phyloP scores from a whole-genome alignment of 106 monocot species.

The Apostasia ramifera region DNA sequence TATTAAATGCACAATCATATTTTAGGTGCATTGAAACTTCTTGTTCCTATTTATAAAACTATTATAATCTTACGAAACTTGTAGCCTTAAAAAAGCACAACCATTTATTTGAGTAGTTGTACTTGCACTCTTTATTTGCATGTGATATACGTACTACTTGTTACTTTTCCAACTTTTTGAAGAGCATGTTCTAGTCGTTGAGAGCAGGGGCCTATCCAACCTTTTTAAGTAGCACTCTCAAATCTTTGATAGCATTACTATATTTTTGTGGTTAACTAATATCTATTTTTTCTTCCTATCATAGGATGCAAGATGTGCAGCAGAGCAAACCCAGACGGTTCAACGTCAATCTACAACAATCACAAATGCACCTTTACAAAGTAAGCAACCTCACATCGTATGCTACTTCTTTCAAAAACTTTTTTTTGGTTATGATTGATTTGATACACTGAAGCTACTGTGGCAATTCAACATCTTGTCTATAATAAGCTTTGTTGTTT shows the following conservation, averaged over 20 bases:
- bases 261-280: background rate
- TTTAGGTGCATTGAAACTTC: no score
- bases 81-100: no score
- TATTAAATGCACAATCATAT: no score
- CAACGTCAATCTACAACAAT: conserved; percentile 13
- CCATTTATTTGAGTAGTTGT: no score
- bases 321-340: conserved; percentile 22
- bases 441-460: no score
- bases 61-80: no score
- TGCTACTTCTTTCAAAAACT: background rate
- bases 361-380: conserved; percentile 7
- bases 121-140: no score
- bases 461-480: no score
- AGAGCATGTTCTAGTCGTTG: background rate
- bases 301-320: conserved; percentile 21
- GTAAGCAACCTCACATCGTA: background rate
- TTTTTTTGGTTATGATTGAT: no score
- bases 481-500: no score
- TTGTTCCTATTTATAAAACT: no score
- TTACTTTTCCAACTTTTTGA: background rate
- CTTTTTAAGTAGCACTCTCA: background rate
- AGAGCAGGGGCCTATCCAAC: background rate
- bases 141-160: background rate
- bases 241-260: background rate
- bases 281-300: background rate